Conservation (phyloP, 2,329 filamentous ascomycete genomes). For the Nothophoma quercina region DNA sequence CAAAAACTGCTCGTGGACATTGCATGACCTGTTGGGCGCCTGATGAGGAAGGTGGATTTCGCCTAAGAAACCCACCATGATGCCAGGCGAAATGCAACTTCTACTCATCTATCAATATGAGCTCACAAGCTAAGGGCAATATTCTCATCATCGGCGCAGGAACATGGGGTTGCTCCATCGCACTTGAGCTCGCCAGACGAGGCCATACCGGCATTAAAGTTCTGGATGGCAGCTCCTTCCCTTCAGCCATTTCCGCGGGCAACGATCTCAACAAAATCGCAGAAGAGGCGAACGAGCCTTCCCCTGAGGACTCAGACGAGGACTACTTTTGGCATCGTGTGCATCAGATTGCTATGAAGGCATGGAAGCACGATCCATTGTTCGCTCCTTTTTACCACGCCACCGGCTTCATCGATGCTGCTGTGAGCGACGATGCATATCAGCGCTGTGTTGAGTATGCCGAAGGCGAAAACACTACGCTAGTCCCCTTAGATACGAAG, state of each 20-base stretch:
- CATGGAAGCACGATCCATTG: slow-evolving; percentile 54
- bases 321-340: slow-evolving; percentile 45
- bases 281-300: slow-evolving; percentile 44
- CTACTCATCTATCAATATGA: slow-evolving; percentile 1
- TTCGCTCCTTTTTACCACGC: slow-evolving; percentile 56
- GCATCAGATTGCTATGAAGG: slow-evolving; percentile 48
- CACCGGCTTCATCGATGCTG: slow-evolving; percentile 58
- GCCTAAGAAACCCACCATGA: background rate
- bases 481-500: slow-evolving; percentile 49
- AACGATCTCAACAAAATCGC: slow-evolving; percentile 60
- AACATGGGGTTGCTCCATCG: slow-evolving; percentile 60
- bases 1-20: background rate
- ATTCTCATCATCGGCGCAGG: slow-evolving; percentile 59
- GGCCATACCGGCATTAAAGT: slow-evolving; percentile 57
- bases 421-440: slow-evolving; percentile 51
- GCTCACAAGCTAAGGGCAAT: slow-evolving; percentile 7
- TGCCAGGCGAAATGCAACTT: background rate
- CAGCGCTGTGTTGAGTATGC: slow-evolving; percentile 49
- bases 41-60: slow-evolving; percentile 9
- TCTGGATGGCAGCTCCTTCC: slow-evolving; percentile 54
- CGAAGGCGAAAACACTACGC: slow-evolving; percentile 42
- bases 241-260: slow-evolving; percentile 56
- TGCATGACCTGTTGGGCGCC: background rate
- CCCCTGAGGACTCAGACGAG: slow-evolving; percentile 39
- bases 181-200: slow-evolving; percentile 57